Evolutionary conservation across 1,139 yeast species (phyloP), one percentile per base, ranked within the genome.

Genomic region (Suhomyces coccinellae): DNA sequence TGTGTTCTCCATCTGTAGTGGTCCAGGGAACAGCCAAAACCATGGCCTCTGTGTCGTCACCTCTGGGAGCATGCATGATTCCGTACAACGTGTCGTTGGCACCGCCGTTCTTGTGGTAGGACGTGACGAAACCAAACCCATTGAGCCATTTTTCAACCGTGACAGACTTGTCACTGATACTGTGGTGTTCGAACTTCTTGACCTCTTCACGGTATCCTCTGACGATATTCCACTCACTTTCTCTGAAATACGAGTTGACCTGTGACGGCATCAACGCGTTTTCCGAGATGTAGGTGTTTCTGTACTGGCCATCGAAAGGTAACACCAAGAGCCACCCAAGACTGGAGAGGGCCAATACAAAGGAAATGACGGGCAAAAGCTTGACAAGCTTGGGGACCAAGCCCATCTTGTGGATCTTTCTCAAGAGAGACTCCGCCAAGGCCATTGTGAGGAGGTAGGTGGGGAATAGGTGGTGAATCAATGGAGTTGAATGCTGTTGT

Each of bases 261-360:
- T 93, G 98, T 0, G 95, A 91, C 11, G 99, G 98, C 87, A 95
- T 84, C 62, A 95, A 73, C 30, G 99, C 99, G 66, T 93, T 95
- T 62, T 95, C 99, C 8, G 96, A 86, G 16, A 91, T 87, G 61
- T 93, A 93, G 6, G 97, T 88, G 53, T 75, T 70, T 45, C 97
- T 73, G 60, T 73, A 89, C 61, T 87, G 88, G 17, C 97, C 98
- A 34, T 86, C 86, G 55, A 83, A 54, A 0, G 99, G 97, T 43
- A 88, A 70, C 7, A 73, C 62, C n/a, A 80, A 65, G 38, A 93
- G 68, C 88, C 96, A 85, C 0, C 69, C 65, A 4, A 87, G 57
- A 33, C 96, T 89, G 15, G 77, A 63, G 1, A 87, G 13, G 0
- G 86, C 79, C 28, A 85, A 66, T 3, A 84, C 45, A n/a, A 83